Evolutionary conservation across 2,329 filamentous ascomycete species (phyloP), one percentile per base, ranked within the genome.

Genomic region (Teratosphaeria viscida): DNA sequence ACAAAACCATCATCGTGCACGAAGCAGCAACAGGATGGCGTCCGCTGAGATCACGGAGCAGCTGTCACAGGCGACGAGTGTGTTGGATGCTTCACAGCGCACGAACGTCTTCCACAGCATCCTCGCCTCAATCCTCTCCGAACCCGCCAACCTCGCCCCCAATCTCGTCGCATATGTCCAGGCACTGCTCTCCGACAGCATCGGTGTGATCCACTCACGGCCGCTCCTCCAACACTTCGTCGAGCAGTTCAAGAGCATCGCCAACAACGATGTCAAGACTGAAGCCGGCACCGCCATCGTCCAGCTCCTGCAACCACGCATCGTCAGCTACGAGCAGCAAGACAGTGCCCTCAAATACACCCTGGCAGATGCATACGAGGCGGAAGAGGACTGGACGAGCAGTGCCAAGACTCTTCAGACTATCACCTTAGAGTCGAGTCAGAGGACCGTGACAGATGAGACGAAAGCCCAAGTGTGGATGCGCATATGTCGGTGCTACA

Each of bases 401-500:
- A 91, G 92, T 0, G 94, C 94, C 32, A 85, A 86, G 70, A 80
- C 83, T 10, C 82, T 99, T 6, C 84, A 90, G 68, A 87, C 86
- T 43, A 95, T 97, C 67, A 88, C 91, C 37, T 85, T 97, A 54
- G 92, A 99, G 71, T 88, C 84, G 60, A 92, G 91, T 2, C 91
- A 96, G 77, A 87, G 92, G 55, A 85, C 88, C 59, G 85, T 96
- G 39, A 85, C 86, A 32, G 86, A 91, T 71, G 85, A 89, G 67
- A 88, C 92, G 66, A 92, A 91, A 75, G 90, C 90, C 8, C 81
- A 81, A 58, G 84, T 94, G 58, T 97, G 92, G 90, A 88, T 97
- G 66, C 89, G 92, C 61, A 96, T 99, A 71, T 91, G 95, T 71
- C 85, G 94, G 63, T 88, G 95, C 78, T 95, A 94, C 72, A 83